Conservation (phyloP, 441 rosid species). For the Omphalea diandra region DNA sequence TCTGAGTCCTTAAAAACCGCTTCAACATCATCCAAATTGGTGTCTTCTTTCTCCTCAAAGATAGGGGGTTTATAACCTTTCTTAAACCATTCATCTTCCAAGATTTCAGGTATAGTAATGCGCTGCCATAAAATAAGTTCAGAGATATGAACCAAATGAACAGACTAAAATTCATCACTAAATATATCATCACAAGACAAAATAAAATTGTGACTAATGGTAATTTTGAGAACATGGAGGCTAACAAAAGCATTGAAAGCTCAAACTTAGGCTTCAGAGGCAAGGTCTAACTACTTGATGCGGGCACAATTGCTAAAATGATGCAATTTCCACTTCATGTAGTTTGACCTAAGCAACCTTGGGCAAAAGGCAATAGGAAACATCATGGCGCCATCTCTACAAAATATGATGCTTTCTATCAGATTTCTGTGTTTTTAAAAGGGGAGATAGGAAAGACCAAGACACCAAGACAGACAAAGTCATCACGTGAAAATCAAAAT, state of each 20-base stretch:
- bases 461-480: not conserved
- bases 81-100: conserved; percentile 92
- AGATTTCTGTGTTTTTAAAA: not conserved
- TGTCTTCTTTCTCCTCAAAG: conserved; percentile 66
- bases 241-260: not conserved
- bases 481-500: not conserved
- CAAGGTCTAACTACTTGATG: not conserved
- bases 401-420: not conserved
- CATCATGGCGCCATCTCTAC: not conserved
- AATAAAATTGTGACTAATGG: not conserved
- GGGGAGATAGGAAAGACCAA: not conserved
- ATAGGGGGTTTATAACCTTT: conserved; percentile 74
- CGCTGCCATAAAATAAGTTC: conserved; percentile 50
- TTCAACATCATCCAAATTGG: conserved; percentile 85
- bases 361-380: not conserved
- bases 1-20: conserved; percentile 90
- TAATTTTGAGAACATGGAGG: not conserved
- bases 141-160: conserved; percentile 8
- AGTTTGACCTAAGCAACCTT: too few species aligned
- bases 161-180: not conserved
- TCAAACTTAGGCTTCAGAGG: not conserved
- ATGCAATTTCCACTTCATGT: too few species aligned
- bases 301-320: too few species aligned
- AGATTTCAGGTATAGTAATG: conserved; percentile 65
- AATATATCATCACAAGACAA: not conserved